phyloP scores from a whole-genome alignment of 2,329 filamentous ascomycete species.

The Epichloe festucae region DNA sequence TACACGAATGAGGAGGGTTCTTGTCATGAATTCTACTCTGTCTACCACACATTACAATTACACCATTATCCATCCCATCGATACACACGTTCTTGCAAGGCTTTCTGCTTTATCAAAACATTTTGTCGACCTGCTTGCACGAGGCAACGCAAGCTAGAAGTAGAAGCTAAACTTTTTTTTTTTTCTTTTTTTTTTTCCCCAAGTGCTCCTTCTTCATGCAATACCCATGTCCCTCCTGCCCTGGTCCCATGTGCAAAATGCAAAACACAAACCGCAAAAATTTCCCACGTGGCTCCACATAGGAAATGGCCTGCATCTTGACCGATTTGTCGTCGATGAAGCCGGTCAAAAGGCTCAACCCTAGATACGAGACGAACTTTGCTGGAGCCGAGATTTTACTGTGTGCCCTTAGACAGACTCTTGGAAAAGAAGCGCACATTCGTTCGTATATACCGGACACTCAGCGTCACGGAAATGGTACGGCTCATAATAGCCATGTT shows the following conservation, averaged over 20 bases:
- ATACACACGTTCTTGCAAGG: background rate
- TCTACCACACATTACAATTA: background rate
- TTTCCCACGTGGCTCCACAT: background rate
- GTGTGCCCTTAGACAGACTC: no score
- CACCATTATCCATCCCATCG: background rate
- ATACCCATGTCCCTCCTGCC: background rate
- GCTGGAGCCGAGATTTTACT: no score
- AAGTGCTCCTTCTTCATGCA: slow-evolving; percentile 3
- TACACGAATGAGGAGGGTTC: background rate
- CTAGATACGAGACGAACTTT: no score
- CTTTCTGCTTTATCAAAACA: background rate
- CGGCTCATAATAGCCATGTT: no score
- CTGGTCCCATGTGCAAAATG: background rate
- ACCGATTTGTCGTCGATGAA: no score
- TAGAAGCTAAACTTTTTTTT: background rate
- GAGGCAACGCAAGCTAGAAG: slow-evolving; percentile 2
- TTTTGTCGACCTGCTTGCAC: slow-evolving; percentile 3
- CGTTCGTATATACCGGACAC: no score
- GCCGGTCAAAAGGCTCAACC: no score
- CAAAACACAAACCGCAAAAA: background rate
- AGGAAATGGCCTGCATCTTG: slow-evolving; percentile 1
- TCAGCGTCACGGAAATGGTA: no score
- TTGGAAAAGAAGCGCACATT: no score
- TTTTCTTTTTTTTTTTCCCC: background rate
- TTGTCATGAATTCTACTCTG: background rate